These are phyloP conservation scores for Gossypium aridum DNA, from an alignment of 441 rosid genomes.

Conservation along the genomic window DNA sequence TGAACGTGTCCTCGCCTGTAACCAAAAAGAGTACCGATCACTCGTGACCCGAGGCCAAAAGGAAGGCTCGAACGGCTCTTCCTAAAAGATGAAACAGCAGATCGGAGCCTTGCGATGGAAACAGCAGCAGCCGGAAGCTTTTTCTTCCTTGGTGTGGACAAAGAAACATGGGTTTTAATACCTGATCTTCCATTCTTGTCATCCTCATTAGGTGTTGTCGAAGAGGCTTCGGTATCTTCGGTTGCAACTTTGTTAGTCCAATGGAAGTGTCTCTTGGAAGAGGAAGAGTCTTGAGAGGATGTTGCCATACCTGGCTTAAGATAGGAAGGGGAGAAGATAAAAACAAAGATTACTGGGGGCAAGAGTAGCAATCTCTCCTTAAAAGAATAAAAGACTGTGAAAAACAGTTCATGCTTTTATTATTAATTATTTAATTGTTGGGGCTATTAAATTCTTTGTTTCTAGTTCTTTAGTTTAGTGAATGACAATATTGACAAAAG, in stretches of 20 bases:
- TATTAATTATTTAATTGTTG: not conserved
- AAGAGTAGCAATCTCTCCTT: not conserved
- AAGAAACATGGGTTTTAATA: not conserved
- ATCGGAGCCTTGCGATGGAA: constrained; percentile 24
- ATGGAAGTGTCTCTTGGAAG: constrained; percentile 81
- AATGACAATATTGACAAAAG: not conserved
- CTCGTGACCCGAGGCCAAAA: constrained; percentile 52
- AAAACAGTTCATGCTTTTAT: not conserved
- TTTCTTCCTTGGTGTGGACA: constrained; percentile 47
- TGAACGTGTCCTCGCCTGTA: constrained; percentile 85
- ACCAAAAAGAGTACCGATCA: constrained; percentile 87
- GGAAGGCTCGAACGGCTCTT: constrained; percentile 39
- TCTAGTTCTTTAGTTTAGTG: not conserved
- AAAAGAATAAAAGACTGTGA: not conserved
- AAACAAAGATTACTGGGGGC: not conserved
- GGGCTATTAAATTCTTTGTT: not conserved
- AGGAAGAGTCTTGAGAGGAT: constrained; percentile 35
- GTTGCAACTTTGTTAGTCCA: constrained; percentile 57
- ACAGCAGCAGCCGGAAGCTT: constrained; percentile 43
- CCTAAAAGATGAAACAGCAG: constrained; percentile 53
- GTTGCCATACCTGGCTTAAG: not conserved
- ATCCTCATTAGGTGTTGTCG: not conserved
- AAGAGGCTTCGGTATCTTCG: constrained; percentile 17
- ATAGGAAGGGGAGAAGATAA: not conserved
- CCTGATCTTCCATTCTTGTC: not conserved